phyloP scores from a whole-genome alignment of 805 yeast genomes.

The Ogataea ganodermae region DNA sequence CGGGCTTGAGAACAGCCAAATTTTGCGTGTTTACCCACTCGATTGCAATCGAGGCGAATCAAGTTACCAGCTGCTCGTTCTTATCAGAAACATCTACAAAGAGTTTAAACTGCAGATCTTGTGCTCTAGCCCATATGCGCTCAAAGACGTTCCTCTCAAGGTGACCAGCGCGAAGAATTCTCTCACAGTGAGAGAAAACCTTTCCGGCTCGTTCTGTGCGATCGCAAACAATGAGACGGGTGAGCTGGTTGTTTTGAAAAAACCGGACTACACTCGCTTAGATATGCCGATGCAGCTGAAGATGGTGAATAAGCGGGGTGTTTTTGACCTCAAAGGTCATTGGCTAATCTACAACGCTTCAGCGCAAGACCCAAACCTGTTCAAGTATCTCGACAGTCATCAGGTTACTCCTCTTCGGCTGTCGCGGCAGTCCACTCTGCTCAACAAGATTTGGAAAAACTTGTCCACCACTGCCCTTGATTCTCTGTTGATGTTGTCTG shows the following conservation, averaged over 20 bases:
- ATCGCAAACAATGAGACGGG: slow-evolving; percentile 23
- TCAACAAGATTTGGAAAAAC: slow-evolving; percentile 48
- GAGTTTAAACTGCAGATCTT: slow-evolving; percentile 19
- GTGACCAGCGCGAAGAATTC: slow-evolving; percentile 7
- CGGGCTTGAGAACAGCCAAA: slow-evolving; percentile 14
- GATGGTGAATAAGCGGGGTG: slow-evolving; percentile 39
- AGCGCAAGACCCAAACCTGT: slow-evolving; percentile 36
- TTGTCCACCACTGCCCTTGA: slow-evolving; percentile 55
- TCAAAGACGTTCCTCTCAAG: slow-evolving; percentile 1
- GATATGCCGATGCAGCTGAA: slow-evolving; percentile 15
- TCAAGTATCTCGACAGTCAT: slow-evolving; percentile 13
- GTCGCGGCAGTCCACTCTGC: slow-evolving; percentile 48
- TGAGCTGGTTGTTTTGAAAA: slow-evolving; percentile 6
- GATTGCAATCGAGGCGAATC: slow-evolving; percentile 23
- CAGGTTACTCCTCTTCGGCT: slow-evolving; percentile 47
- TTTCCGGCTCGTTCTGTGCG: slow-evolving; percentile 19
- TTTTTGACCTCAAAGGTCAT: slow-evolving; percentile 50
- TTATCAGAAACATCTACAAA: slow-evolving; percentile 22
- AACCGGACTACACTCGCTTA: background rate
- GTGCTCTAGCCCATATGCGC: slow-evolving; percentile 2
- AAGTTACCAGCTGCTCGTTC: slow-evolving; percentile 25
- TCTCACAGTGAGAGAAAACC: slow-evolving; percentile 14
- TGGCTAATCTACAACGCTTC: slow-evolving; percentile 53
- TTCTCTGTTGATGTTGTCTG: slow-evolving; percentile 41
- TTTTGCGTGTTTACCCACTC: slow-evolving; percentile 27